Conservation (phyloP, 768 basidiomycete species). For the Daedaleopsis sinensis region DNA sequence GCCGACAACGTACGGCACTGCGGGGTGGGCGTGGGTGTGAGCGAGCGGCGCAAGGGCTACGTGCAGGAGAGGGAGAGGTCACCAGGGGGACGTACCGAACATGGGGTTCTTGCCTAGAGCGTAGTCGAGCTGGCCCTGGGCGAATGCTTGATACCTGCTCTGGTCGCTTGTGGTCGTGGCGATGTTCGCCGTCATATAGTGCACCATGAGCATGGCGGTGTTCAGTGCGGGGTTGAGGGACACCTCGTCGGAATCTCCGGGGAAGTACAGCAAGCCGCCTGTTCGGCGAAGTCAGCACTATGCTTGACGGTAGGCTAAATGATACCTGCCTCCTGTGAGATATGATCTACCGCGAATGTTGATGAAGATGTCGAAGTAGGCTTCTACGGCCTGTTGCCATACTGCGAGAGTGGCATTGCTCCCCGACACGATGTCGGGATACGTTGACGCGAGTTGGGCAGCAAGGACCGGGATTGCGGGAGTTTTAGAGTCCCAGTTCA, state of each 20-base stretch:
- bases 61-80: not conserved
- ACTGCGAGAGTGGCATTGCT: slow-evolving; percentile 51
- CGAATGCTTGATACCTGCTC: slow-evolving; percentile 71
- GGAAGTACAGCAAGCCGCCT: slow-evolving; percentile 83
- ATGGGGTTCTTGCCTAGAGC: slow-evolving; percentile 88
- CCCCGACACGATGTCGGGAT: slow-evolving; percentile 46
- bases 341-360: slow-evolving; percentile 55
- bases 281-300: not conserved
- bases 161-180: slow-evolving; percentile 56
- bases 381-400: slow-evolving; percentile 75
- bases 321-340: slow-evolving; percentile 63
- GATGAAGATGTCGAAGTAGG: slow-evolving; percentile 74
- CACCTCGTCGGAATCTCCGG: slow-evolving; percentile 81
- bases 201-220: slow-evolving; percentile 78
- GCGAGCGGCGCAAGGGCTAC: not conserved
- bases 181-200: slow-evolving; percentile 58
- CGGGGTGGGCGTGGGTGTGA: slow-evolving; percentile 2
- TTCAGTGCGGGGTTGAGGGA: slow-evolving; percentile 88
- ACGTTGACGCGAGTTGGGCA: slow-evolving; percentile 67
- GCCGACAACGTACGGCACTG: slow-evolving; percentile 86
- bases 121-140: slow-evolving; percentile 79
- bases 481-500: slow-evolving; percentile 90
- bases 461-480: slow-evolving; percentile 78
- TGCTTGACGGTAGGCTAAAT: not conserved
- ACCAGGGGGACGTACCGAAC: slow-evolving; percentile 60